Conservation (phyloP, 495 filamentous ascomycete genomes). For the Aspergillus asperescens region DNA sequence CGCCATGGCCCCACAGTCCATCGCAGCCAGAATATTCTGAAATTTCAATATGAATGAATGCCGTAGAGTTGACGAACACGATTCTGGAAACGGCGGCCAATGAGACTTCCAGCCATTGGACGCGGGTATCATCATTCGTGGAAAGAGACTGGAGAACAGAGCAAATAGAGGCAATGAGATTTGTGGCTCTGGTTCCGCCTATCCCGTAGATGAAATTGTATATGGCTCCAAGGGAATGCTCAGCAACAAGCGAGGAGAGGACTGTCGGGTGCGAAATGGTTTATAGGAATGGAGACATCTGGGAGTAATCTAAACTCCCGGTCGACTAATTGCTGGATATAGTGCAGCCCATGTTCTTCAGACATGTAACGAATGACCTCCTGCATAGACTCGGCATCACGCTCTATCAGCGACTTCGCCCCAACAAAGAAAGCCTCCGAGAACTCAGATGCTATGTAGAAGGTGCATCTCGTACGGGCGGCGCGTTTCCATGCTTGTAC, state of each 20-base stretch:
- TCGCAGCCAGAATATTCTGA: background rate
- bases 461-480: background rate
- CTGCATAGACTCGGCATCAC: background rate
- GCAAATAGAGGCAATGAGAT: background rate
- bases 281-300: background rate
- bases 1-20: background rate
- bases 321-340: background rate
- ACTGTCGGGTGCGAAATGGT: conserved; percentile 4
- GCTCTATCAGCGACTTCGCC: background rate
- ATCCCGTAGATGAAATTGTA: conserved; percentile 5
- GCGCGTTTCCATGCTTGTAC: background rate
- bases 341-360: background rate
- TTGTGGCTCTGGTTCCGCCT: background rate
- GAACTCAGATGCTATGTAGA: background rate
- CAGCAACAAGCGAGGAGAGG: background rate
- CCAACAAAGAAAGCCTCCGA: background rate
- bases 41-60: background rate
- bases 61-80: background rate
- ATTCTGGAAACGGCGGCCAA: background rate
- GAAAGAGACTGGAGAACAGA: background rate
- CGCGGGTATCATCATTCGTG: background rate
- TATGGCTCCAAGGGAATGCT: conserved; percentile 3
- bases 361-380: conserved; percentile 6
- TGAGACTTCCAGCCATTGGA: conserved; percentile 1
- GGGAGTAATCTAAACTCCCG: background rate